phyloP scores from a whole-genome alignment of 208 protist genomes.

The Strigomonas culicis region DNA sequence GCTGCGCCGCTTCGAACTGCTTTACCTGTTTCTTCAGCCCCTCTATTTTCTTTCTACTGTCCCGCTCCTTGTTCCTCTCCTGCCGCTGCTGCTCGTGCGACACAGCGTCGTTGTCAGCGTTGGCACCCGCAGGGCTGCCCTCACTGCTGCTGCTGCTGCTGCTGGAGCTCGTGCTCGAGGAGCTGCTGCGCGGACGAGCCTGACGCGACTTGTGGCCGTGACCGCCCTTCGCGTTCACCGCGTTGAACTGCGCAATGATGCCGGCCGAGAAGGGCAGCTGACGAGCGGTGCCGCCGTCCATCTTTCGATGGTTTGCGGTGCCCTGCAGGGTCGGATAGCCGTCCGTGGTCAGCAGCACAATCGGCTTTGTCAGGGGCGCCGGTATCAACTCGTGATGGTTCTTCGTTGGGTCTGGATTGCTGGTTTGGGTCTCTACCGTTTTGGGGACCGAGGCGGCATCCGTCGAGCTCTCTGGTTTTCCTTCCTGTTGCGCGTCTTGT shows the following conservation, averaged over 20 bases:
- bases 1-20: background rate
- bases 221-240: background rate
- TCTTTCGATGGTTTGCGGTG: too few relatives aligned
- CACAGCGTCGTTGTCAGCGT: background rate
- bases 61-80: background rate
- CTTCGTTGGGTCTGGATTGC: background rate
- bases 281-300: too few relatives aligned
- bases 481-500: background rate
- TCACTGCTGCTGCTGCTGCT: slow-evolving; percentile 1
- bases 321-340: too few relatives aligned
- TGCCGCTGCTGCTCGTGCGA: background rate
- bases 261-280: too few relatives aligned
- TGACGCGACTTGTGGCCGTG: background rate
- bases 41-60: background rate
- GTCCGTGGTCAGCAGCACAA: too few relatives aligned
- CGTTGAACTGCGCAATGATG: background rate
- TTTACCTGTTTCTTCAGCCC: background rate
- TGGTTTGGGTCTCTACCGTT: too few relatives aligned
- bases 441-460: too few relatives aligned
- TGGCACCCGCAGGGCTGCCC: background rate
- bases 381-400: background rate
- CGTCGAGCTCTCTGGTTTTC: background rate
- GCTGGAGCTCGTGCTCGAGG: background rate
- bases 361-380: background rate
- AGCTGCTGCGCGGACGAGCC: background rate